These are phyloP conservation scores for Diutina ranongensis DNA, from an alignment of 1,139 yeast genomes.

Conservation along the genomic window DNA sequence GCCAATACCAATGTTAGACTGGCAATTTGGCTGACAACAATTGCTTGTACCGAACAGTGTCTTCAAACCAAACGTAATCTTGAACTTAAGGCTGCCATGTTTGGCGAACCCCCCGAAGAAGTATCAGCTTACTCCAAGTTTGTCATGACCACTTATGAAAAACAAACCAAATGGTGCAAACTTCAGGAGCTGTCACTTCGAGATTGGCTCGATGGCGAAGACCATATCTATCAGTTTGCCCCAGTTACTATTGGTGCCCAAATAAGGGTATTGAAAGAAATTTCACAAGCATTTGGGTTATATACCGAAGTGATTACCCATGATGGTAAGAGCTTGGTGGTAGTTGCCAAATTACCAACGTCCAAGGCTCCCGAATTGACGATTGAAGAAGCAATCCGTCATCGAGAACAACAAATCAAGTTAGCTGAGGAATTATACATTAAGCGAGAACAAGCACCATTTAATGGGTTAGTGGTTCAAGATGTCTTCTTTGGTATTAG, in stretches of 20 bases:
- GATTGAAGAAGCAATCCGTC: conserved; percentile 17
- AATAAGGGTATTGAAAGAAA: conserved; percentile 57
- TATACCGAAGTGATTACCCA: conserved; percentile 69
- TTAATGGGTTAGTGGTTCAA: conserved; percentile 43
- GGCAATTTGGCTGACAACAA: conserved; percentile 5
- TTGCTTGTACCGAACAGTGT: conserved; percentile 68
- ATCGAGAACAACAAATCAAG: conserved; percentile 21
- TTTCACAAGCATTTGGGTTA: conserved; percentile 48
- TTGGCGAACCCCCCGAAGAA: conserved; percentile 16
- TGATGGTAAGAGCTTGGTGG: conserved; percentile 70
- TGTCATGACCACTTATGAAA: conserved; percentile 30
- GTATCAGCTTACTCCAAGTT: conserved; percentile 24
- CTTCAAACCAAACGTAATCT: conserved; percentile 46
- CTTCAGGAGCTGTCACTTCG: conserved; percentile 45
- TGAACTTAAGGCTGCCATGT: conserved; percentile 52
- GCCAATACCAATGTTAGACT: conserved; percentile 15
- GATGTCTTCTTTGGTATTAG: conserved; percentile 46
- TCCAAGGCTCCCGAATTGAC: conserved; percentile 20
- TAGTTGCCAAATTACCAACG: conserved; percentile 34
- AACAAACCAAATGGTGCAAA: conserved; percentile 54
- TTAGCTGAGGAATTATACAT: conserved; percentile 14
- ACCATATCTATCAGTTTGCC: conserved; percentile 42
- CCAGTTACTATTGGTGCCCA: conserved; percentile 57
- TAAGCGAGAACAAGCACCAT: conserved; percentile 17
- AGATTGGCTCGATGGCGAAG: conserved; percentile 29